phyloP scores from a whole-genome alignment of 257 asterid genomes.

The Pogostemon cablin region DNA sequence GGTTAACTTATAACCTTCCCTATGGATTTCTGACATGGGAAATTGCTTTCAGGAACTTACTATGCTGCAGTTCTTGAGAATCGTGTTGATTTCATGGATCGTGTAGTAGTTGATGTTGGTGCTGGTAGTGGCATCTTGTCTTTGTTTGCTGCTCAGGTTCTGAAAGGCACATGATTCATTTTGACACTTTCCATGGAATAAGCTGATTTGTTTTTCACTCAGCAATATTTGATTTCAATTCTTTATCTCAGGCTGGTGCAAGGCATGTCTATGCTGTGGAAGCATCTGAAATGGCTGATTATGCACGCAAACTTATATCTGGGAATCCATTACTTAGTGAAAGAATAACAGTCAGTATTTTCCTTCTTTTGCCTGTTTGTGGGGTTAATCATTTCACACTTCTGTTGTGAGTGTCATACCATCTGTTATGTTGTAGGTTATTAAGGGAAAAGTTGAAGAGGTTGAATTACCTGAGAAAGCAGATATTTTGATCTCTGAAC shows the following conservation, averaged over 20 bases:
- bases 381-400: slow-evolving; percentile 15
- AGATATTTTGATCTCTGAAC: slow-evolving; percentile 95
- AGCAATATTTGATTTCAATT: slow-evolving; percentile 28
- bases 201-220: slow-evolving; percentile 11
- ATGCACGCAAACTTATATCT: slow-evolving; percentile 84
- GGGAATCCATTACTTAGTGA: slow-evolving; percentile 80
- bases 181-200: slow-evolving; percentile 27
- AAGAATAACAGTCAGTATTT: slow-evolving; percentile 74
- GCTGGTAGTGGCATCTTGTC: slow-evolving; percentile 99
- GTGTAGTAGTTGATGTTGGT: slow-evolving; percentile 97
- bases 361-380: slow-evolving; percentile 21
- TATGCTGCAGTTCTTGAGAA: slow-evolving; percentile 98
- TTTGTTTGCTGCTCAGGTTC: slow-evolving; percentile 99
- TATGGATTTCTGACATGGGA: slow-evolving; percentile 31
- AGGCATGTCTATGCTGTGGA: slow-evolving; percentile 98
- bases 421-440: slow-evolving; percentile 57
- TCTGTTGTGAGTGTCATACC: slow-evolving; percentile 21
- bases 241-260: slow-evolving; percentile 81
- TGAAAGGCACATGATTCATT: slow-evolving; percentile 25
- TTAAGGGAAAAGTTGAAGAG: slow-evolving; percentile 96
- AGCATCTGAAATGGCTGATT: slow-evolving; percentile 98
- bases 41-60: slow-evolving; percentile 71
- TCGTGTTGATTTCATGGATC: slow-evolving; percentile 75
- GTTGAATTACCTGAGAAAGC: slow-evolving; percentile 94
- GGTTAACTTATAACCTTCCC: slow-evolving; percentile 9